Conservation (phyloP, 2,329 filamentous ascomycete species). For the Aspergillus thermomutatus region DNA sequence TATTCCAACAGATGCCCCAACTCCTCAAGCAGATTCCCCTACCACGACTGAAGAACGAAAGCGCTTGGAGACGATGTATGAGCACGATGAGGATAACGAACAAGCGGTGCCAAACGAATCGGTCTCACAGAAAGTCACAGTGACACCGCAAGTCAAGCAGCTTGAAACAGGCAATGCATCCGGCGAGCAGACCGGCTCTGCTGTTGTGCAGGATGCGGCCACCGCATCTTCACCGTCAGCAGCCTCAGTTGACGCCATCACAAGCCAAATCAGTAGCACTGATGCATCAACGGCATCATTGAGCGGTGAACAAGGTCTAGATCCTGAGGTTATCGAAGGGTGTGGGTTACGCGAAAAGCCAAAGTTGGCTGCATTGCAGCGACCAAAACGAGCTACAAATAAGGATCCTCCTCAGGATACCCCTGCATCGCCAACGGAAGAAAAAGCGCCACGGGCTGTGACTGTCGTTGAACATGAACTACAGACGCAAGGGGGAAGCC, state of each 20-base stretch:
- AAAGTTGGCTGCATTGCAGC: constrained; percentile 23
- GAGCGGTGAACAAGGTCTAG: constrained; percentile 16
- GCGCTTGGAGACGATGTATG: constrained; percentile 38
- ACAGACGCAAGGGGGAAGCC: constrained; percentile 26
- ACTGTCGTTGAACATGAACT: constrained; percentile 16
- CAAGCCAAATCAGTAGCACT: constrained; percentile 18
- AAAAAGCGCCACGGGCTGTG: constrained; percentile 12
- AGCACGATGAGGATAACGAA: constrained; percentile 29
- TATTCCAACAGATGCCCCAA: constrained; percentile 12
- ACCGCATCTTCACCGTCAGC: constrained; percentile 18
- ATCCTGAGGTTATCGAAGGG: constrained; percentile 30
- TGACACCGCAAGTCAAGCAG: neutral
- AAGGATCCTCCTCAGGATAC: constrained; percentile 20
- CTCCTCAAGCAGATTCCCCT: constrained; percentile 20
- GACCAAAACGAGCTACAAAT: constrained; percentile 29
- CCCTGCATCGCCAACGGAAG: constrained; percentile 20
- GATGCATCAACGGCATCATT: constrained; percentile 19
- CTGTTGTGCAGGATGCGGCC: constrained; percentile 14
- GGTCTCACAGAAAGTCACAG: neutral
- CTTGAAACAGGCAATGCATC: neutral
- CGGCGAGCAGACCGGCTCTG: neutral
- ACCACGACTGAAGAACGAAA: constrained; percentile 25
- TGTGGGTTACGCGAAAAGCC: constrained; percentile 30
- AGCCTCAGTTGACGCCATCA: constrained; percentile 15
- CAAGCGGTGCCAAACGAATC: constrained; percentile 12